Conservation (phyloP, 2,329 filamentous ascomycete species). For the Colletotrichum truncatum region DNA sequence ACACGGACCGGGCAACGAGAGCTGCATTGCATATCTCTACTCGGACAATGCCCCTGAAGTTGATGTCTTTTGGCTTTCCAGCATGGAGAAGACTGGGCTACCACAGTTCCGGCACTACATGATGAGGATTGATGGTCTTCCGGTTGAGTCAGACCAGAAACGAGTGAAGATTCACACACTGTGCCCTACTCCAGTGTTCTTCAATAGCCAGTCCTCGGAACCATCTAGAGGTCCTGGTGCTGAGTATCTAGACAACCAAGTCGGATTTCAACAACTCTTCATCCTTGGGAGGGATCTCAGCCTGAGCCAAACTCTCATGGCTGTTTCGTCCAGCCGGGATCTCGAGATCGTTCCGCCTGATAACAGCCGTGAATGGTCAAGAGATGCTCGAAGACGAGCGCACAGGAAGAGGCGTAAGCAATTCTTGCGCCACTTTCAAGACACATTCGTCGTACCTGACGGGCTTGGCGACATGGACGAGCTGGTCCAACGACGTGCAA, state of each 20-base stretch:
- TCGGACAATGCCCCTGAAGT: conserved; percentile 42
- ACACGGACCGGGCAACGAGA: conserved; percentile 5
- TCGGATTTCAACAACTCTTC: conserved; percentile 28
- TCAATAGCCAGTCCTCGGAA: not conserved
- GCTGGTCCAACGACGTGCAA: conserved; percentile 21
- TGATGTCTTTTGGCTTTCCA: conserved; percentile 46
- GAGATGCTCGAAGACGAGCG: not conserved
- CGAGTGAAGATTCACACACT: conserved; percentile 15
- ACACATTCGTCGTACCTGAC: conserved; percentile 30
- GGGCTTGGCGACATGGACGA: conserved; percentile 29
- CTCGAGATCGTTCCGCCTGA: conserved; percentile 21
- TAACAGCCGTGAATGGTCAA: conserved; percentile 17
- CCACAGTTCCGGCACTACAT: conserved; percentile 50
- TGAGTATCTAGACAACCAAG: not conserved
- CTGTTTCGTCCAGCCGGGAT: not conserved
- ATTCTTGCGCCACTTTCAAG: conserved; percentile 23
- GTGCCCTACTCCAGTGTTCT: conserved; percentile 15
- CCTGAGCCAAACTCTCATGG: conserved; percentile 19
- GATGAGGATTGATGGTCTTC: not conserved
- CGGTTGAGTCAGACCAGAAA: not conserved
- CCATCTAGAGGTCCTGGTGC: conserved; percentile 7
- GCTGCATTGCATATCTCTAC: conserved; percentile 44
- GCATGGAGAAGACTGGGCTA: conserved; percentile 34
- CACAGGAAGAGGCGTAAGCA: conserved; percentile 24
- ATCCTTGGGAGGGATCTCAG: conserved; percentile 22